Evolutionary conservation across 345 rosid genomes (phyloP).

Genomic region (Gossypium thurberi): DNA sequence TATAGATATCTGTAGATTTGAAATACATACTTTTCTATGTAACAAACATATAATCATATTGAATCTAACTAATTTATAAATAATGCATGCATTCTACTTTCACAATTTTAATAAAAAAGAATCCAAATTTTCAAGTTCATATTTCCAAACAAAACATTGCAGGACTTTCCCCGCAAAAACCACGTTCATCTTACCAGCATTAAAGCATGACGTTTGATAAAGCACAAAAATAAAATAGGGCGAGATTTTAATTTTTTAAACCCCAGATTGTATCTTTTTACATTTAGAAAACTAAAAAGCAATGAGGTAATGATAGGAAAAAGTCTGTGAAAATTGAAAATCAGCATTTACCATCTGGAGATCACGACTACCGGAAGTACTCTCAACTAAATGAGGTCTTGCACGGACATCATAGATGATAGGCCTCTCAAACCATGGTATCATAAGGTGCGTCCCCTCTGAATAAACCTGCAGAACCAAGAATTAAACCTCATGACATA

Average conservation of each 20-base stretch:
- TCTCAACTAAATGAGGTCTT: conserved; percentile 81
- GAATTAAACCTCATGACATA: neutral
- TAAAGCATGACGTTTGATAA: too few relatives aligned
- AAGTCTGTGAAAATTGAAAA: neutral
- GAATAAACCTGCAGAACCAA: conserved; percentile 63
- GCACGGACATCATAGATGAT: conserved; percentile 92
- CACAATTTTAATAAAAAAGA: too few relatives aligned
- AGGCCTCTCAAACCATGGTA: conserved; percentile 94
- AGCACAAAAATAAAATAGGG: too few relatives aligned
- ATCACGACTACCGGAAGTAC: conserved; percentile 92
- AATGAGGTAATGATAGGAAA: neutral
- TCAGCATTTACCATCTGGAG: conserved; percentile 69
- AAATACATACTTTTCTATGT: too few relatives aligned
- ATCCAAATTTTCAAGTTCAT: too few relatives aligned
- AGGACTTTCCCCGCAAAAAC: too few relatives aligned
- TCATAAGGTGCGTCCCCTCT: conserved; percentile 86
- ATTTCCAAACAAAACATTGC: too few relatives aligned
- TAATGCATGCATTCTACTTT: too few relatives aligned
- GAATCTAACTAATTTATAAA: too few relatives aligned
- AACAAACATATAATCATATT: too few relatives aligned
- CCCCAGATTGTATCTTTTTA: neutral
- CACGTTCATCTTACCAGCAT: too few relatives aligned
- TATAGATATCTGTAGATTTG: neutral
- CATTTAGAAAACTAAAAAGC: neutral
- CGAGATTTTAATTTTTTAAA: neutral